phyloP scores from a whole-genome alignment of 2,329 filamentous ascomycete species.

The Dothideomycetidae sp. region DNA sequence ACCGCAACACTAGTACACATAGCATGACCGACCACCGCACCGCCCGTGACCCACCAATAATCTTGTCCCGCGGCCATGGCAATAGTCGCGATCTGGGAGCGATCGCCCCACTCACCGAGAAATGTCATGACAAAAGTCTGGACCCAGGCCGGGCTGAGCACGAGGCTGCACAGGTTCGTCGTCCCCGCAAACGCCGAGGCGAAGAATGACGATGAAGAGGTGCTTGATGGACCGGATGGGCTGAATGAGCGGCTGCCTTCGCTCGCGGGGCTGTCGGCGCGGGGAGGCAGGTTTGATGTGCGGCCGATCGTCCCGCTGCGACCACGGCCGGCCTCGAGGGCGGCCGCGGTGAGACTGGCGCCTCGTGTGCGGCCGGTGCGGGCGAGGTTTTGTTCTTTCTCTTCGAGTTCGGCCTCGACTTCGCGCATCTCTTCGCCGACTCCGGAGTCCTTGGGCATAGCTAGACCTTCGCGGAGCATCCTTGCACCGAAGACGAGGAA shows the following conservation, averaged over 20 bases:
- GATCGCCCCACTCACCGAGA: slow-evolving; percentile 92
- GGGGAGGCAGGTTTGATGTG: slow-evolving; percentile 12
- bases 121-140: slow-evolving; percentile 99
- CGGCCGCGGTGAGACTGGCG: slow-evolving; percentile 53
- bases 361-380: slow-evolving; percentile 49
- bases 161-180: slow-evolving; percentile 71
- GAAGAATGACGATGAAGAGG: slow-evolving; percentile 34
- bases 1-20: slow-evolving; percentile 87
- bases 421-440: slow-evolving; percentile 97
- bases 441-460: slow-evolving; percentile 79
- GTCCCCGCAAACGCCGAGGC: slow-evolving; percentile 59
- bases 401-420: slow-evolving; percentile 83
- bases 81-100: slow-evolving; percentile 95
- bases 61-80: slow-evolving; percentile 97
- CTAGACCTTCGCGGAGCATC: slow-evolving; percentile 58
- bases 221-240: slow-evolving; percentile 9
- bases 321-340: slow-evolving; percentile 65
- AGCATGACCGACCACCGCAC: slow-evolving; percentile 72
- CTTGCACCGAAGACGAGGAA: slow-evolving; percentile 63
- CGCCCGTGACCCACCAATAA: slow-evolving; percentile 96
- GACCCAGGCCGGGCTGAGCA: slow-evolving; percentile 93
- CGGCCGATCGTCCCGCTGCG: slow-evolving; percentile 57
- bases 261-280: slow-evolving; percentile 14
- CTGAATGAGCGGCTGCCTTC: slow-evolving; percentile 6
- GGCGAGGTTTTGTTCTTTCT: slow-evolving; percentile 66